Evolutionary conservation across 306 rosid species (phyloP).

Genomic region (Gastrolobium villosum): DNA sequence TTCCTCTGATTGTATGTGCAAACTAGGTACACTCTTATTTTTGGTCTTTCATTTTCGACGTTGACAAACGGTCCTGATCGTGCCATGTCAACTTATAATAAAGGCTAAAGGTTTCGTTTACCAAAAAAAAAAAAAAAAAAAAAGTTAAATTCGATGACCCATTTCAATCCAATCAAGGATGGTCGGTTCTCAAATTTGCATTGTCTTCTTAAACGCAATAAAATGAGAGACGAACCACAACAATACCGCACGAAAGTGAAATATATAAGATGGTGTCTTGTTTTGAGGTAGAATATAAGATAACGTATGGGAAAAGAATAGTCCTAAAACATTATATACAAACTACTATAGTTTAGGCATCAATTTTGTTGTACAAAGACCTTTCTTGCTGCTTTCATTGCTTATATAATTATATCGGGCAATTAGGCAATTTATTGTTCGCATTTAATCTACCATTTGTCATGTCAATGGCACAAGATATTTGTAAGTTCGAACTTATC

Average conservation of each 20-base stretch:
- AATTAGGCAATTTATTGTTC: constrained; percentile 16
- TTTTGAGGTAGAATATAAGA: not conserved
- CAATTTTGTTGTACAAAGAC: constrained; percentile 5
- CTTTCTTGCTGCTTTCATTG: not conserved
- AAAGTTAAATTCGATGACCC: not conserved
- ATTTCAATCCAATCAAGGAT: not conserved
- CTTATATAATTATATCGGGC: not conserved
- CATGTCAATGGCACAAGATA: not conserved
- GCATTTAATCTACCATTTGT: not conserved
- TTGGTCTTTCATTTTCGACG: constrained; percentile 36
- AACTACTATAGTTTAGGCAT: not conserved
- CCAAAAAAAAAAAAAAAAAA: no score
- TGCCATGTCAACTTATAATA: constrained; percentile 41
- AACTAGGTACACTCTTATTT: not conserved
- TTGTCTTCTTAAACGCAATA: constrained; percentile 3
- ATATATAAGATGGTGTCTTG: not conserved
- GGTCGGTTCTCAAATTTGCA: constrained; percentile 20
- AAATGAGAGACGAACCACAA: not conserved
- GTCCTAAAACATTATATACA: not conserved
- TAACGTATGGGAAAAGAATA: not conserved
- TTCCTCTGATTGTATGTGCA: not conserved
- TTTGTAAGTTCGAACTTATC: not conserved
- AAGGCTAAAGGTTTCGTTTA: not conserved
- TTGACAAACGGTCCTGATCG: constrained; percentile 49
- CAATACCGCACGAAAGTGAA: not conserved